Conservation (phyloP, 495 filamentous ascomycete genomes). For the Xylaria castorea region DNA sequence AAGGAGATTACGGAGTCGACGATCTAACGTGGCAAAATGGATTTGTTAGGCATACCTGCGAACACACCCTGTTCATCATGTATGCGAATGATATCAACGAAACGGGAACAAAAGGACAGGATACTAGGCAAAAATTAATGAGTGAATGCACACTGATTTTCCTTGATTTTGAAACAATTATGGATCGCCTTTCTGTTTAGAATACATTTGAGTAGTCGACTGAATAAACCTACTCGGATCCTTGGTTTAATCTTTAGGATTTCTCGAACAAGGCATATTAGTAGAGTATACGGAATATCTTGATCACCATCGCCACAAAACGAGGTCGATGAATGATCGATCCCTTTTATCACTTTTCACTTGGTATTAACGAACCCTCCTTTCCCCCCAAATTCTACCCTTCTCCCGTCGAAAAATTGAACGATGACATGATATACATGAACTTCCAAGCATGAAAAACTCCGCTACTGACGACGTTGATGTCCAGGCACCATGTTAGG, state of each 20-base stretch:
- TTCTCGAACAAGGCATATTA: not conserved
- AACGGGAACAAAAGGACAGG: slow-evolving; percentile 14
- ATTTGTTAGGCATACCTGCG: not conserved
- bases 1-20: slow-evolving; percentile 74
- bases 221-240: not conserved
- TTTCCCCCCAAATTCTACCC: not conserved
- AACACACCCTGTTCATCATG: not conserved
- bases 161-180: not conserved
- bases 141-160: slow-evolving; percentile 14
- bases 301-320: not conserved
- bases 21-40: slow-evolving; percentile 26
- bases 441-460: not conserved
- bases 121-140: slow-evolving; percentile 7
- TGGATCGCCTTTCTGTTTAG: not conserved
- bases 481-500: slow-evolving; percentile 18
- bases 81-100: slow-evolving; percentile 18
- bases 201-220: not conserved
- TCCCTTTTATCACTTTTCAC: not conserved
- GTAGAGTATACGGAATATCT: not conserved
- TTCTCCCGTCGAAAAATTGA: not conserved
- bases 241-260: not conserved
- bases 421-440: not conserved
- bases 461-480: not conserved
- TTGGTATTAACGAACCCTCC: not conserved
- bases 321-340: not conserved